Evolutionary conservation across 768 basidiomycete species (phyloP).

Genomic region (Pulveroboletus sp.): DNA sequence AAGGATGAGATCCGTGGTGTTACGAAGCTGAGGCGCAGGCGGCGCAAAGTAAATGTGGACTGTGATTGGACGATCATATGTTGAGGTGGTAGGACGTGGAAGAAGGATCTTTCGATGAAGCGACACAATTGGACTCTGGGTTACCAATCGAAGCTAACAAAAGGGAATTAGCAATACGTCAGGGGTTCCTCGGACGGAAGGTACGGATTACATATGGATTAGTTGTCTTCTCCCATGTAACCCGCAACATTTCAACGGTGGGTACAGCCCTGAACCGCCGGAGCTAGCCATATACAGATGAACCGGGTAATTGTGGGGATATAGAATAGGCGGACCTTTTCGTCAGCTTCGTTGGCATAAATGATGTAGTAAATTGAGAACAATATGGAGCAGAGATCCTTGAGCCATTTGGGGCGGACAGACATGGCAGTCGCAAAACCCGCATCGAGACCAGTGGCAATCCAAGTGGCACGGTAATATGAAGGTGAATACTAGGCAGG

Average conservation of each 20-base stretch:
- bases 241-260: constrained; percentile 92
- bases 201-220: constrained; percentile 72
- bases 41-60: constrained; percentile 79
- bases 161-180: constrained; percentile 4
- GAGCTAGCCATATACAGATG: constrained; percentile 46
- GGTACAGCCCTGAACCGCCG: constrained; percentile 89
- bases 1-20: constrained; percentile 75
- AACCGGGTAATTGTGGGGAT: neutral
- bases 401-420: constrained; percentile 86
- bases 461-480: constrained; percentile 96
- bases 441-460: constrained; percentile 90
- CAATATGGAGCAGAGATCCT: constrained; percentile 78
- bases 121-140: constrained; percentile 54
- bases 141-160: constrained; percentile 56
- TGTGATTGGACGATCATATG: constrained; percentile 77
- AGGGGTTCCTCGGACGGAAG: constrained; percentile 23
- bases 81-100: constrained; percentile 71
- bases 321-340: constrained; percentile 64
- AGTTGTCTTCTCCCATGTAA: constrained; percentile 94
- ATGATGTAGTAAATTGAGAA: constrained; percentile 89
- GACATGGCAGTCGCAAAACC: constrained; percentile 96
- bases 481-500: constrained; percentile 73
- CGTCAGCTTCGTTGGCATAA: constrained; percentile 87
- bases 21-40: constrained; percentile 55
- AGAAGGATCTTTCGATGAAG: constrained; percentile 75